phyloP scores from a whole-genome alignment of 441 rosid genomes.

The Pelargonium citronellum region DNA sequence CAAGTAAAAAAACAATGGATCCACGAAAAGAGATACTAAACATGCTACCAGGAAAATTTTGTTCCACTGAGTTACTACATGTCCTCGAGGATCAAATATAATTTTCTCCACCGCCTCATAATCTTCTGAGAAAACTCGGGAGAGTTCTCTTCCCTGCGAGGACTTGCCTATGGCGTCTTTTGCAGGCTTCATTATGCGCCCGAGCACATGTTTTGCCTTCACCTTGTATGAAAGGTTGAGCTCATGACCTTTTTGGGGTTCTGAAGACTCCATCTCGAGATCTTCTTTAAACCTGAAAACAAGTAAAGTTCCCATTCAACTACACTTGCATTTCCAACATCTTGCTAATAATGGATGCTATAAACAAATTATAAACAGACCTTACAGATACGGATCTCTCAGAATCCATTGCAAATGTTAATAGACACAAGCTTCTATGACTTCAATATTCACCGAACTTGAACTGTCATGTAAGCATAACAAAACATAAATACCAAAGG shows the following conservation, averaged over 20 bases:
- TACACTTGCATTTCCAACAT: neutral
- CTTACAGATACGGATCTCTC: slow-evolving; percentile 30
- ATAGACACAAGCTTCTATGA: neutral
- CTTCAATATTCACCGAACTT: slow-evolving; percentile 14
- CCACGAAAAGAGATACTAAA: slow-evolving; percentile 43
- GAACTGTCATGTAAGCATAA: slow-evolving; percentile 18
- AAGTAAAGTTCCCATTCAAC: slow-evolving; percentile 1
- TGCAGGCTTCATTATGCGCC: slow-evolving; percentile 2
- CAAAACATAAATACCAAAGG: slow-evolving; percentile 6
- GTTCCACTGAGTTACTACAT: slow-evolving; percentile 38
- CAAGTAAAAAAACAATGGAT: slow-evolving; percentile 50
- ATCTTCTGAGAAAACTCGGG: slow-evolving; percentile 57
- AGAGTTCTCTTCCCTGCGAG: slow-evolving; percentile 27
- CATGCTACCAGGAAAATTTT: slow-evolving; percentile 48
- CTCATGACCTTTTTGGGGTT: neutral
- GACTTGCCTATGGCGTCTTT: slow-evolving; percentile 22
- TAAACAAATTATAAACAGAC: slow-evolving; percentile 17
- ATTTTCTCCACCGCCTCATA: slow-evolving; percentile 30
- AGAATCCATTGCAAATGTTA: slow-evolving; percentile 28
- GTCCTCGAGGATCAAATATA: slow-evolving; percentile 49
- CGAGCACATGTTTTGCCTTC: slow-evolving; percentile 8
- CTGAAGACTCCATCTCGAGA: slow-evolving; percentile 17
- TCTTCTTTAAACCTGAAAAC: slow-evolving; percentile 36
- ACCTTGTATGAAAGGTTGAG: slow-evolving; percentile 18
- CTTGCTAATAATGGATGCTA: neutral